Evolutionary conservation across 2,329 filamentous ascomycete species (phyloP).

Genomic region (Fonsecaea pedrosoi): DNA sequence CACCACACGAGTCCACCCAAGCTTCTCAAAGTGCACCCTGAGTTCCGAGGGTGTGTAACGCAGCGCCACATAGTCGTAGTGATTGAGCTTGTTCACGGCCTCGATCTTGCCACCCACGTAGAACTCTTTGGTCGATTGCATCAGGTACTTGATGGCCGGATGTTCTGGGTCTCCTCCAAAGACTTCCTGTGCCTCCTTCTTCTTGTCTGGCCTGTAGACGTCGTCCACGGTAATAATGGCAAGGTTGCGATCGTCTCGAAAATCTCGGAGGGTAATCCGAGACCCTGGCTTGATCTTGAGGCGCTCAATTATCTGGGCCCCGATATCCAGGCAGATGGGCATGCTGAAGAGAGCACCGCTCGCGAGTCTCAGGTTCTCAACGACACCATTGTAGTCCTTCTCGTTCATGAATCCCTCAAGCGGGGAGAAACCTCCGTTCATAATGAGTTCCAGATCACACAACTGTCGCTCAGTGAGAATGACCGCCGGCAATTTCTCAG

Average conservation of each 20-base stretch:
- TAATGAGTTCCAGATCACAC: conserved; percentile 95
- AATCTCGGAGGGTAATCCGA: conserved; percentile 87
- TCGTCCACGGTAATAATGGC: conserved; percentile 96
- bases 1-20: conserved; percentile 96
- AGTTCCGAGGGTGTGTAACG: conserved; percentile 96
- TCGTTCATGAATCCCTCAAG: conserved; percentile 98
- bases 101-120: conserved; percentile 97
- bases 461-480: conserved; percentile 90
- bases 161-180: conserved; percentile 92
- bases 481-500: conserved; percentile 84
- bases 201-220: conserved; percentile 93
- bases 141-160: conserved; percentile 90
- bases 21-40: conserved; percentile 97
- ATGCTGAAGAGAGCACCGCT: conserved; percentile 94
- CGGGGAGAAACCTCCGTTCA: conserved; percentile 97
- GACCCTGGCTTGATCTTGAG: conserved; percentile 78
- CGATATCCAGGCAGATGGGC: conserved; percentile 91
- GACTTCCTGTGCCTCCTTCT: conserved; percentile 88
- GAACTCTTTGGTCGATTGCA: conserved; percentile 79
- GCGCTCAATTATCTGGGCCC: conserved; percentile 74
- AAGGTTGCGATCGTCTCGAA: conserved; percentile 93
- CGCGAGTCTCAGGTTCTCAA: conserved; percentile 82
- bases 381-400: conserved; percentile 94
- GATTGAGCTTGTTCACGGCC: conserved; percentile 91
- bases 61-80: conserved; percentile 98